Conservation (phyloP, 306 rosid genomes). For the Coriaria nepalensis region DNA sequence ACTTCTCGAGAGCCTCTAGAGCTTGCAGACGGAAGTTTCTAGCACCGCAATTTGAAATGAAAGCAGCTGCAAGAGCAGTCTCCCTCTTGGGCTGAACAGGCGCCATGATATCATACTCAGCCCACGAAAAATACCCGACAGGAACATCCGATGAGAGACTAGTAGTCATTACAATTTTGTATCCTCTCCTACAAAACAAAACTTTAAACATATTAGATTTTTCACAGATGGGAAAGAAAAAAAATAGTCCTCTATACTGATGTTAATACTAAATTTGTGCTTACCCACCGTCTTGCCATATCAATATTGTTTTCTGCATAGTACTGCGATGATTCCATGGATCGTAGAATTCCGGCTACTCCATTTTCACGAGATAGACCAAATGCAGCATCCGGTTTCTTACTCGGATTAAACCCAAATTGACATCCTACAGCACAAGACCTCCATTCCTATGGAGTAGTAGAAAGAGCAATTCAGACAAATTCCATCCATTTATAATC, state of each 20-base stretch:
- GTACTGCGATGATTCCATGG: constrained; percentile 85
- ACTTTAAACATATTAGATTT: constrained; percentile 1
- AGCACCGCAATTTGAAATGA: constrained; percentile 95
- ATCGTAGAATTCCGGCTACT: constrained; percentile 47
- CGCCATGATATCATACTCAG: constrained; percentile 95
- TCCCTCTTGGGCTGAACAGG: constrained; percentile 74
- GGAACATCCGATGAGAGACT: constrained; percentile 99
- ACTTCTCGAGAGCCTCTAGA: constrained; percentile 75
- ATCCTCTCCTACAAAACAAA: constrained; percentile 52
- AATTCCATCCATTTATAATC: too few species aligned
- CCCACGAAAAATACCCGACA: constrained; percentile 98
- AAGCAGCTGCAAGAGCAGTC: constrained; percentile 84
- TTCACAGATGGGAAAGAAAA: not conserved
- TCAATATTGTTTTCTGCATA: constrained; percentile 56
- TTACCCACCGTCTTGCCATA: constrained; percentile 99
- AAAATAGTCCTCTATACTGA: constrained; percentile 13
- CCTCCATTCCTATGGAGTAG: constrained; percentile 60
- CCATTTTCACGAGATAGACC: constrained; percentile 37
- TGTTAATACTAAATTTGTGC: too few species aligned
- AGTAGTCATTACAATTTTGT: constrained; percentile 76
- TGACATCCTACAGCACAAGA: constrained; percentile 67
- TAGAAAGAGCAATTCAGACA: too few species aligned
- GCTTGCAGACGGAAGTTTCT: constrained; percentile 90
- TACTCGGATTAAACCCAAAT: constrained; percentile 37
- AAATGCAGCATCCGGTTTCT: constrained; percentile 59